Percentiles rank a stretch among this genome's conserved stretches.
Conservation (phyloP, 208 protist species). For the Perkinsela sp. region DNA sequence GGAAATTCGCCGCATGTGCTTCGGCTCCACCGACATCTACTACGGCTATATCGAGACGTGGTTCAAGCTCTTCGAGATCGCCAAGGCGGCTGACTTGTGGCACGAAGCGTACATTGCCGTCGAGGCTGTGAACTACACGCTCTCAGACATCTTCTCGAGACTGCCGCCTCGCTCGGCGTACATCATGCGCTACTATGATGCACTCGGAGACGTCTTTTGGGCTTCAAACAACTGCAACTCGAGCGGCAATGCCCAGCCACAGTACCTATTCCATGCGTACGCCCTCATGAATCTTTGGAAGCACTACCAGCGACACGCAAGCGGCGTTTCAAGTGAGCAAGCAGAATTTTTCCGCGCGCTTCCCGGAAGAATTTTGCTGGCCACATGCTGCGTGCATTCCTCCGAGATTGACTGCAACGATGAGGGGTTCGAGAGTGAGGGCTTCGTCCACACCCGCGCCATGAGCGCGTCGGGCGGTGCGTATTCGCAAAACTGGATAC, state of each 20-base stretch:
- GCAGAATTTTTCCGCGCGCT: background rate
- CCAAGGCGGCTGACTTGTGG: background rate
- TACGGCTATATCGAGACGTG: background rate
- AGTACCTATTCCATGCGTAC: background rate
- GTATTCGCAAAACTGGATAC: background rate
- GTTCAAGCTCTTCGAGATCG: background rate
- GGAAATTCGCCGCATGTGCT: background rate
- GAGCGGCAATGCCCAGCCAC: background rate
- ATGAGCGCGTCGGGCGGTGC: background rate
- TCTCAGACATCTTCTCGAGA: background rate
- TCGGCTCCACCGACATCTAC: background rate
- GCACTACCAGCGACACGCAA: background rate
- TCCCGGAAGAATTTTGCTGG: background rate
- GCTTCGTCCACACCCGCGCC: background rate
- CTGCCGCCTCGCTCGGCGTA: background rate
- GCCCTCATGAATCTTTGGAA: background rate
- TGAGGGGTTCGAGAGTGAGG: background rate
- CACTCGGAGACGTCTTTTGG: background rate
- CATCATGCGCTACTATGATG: background rate
- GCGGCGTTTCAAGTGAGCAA: background rate
- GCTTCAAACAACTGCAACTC: background rate
- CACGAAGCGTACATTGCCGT: background rate
- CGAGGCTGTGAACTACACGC: background rate
- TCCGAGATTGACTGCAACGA: background rate
- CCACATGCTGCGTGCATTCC: background rate